These are phyloP conservation scores for Aspergillus fumigatus DNA, from an alignment of 2,329 filamentous ascomycete species.

Conservation along the genomic window DNA sequence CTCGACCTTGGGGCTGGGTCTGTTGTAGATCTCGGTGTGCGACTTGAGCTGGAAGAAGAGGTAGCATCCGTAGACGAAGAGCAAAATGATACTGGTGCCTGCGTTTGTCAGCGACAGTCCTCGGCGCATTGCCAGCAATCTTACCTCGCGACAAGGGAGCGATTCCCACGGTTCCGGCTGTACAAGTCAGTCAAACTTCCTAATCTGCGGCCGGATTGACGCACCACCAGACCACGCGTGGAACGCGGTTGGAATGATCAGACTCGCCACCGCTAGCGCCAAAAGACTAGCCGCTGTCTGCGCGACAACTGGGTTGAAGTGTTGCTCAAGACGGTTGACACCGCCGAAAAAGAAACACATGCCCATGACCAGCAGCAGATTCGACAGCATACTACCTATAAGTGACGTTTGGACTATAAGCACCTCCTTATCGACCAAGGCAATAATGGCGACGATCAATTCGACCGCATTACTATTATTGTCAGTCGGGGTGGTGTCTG, in stretches of 20 bases:
- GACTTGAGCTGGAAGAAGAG: slow-evolving; percentile 90
- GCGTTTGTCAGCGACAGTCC: neutral
- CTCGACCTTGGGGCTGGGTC: slow-evolving; percentile 71
- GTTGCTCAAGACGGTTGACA: slow-evolving; percentile 71
- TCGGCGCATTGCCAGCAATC: neutral
- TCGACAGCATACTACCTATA: slow-evolving; percentile 87
- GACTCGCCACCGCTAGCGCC: slow-evolving; percentile 69
- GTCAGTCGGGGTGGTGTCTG: slow-evolving; percentile 3
- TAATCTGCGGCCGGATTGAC: slow-evolving; percentile 1
- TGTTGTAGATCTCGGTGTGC: slow-evolving; percentile 74
- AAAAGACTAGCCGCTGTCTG: slow-evolving; percentile 82
- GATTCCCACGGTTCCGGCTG: slow-evolving; percentile 24
- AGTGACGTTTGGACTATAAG: slow-evolving; percentile 89
- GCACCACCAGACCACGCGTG: slow-evolving; percentile 50
- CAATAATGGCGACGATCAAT: slow-evolving; percentile 82
- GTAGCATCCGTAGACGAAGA: slow-evolving; percentile 78
- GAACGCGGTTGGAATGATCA: slow-evolving; percentile 90
- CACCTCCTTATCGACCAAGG: slow-evolving; percentile 67
- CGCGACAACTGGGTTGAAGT: slow-evolving; percentile 87
- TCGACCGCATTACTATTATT: slow-evolving; percentile 70
- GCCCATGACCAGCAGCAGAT: slow-evolving; percentile 80
- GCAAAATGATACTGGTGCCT: slow-evolving; percentile 67
- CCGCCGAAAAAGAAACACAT: slow-evolving; percentile 92
- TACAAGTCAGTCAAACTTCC: slow-evolving; percentile 4
- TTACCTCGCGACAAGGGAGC: slow-evolving; percentile 32